These are phyloP conservation scores for Ambrosia hybrid DNA, from an alignment of 140 eudicot species.

Conservation along the genomic window DNA sequence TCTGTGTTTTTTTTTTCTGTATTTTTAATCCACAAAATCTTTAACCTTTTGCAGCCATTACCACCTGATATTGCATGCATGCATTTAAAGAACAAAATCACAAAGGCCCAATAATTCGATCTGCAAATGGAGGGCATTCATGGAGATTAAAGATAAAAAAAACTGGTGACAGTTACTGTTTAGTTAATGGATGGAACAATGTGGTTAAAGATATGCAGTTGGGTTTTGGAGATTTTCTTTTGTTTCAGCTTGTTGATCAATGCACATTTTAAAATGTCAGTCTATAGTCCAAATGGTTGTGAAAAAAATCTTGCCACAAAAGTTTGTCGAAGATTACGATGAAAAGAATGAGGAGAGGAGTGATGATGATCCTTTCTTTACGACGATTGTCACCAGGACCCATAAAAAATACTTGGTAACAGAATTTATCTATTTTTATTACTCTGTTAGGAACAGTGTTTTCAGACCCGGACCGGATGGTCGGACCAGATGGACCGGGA, in stretches of 20 bases:
- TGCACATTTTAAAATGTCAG: conserved; percentile 18
- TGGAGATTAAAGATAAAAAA: conserved; percentile 20
- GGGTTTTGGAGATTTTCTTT: conserved; percentile 32
- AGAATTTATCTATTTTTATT: not conserved
- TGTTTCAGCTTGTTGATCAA: conserved; percentile 23
- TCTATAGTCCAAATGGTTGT: conserved; percentile 32
- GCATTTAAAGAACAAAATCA: conserved; percentile 19
- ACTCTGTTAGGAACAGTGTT: no score
- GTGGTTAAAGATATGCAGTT: conserved; percentile 26
- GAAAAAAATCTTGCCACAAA: conserved; percentile 3
- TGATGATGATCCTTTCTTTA: conserved; percentile 23
- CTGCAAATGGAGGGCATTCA: conserved; percentile 23
- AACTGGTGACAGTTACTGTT: conserved; percentile 17
- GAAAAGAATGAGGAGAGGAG: not conserved
- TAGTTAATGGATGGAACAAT: conserved; percentile 24
- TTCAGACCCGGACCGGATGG: no score
- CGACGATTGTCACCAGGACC: not conserved
- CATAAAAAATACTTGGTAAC: conserved; percentile 18
- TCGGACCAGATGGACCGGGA: no score
- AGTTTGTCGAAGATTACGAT: not conserved
- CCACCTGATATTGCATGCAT: conserved; percentile 26
- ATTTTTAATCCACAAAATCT: not conserved
- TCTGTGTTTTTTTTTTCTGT: not conserved
- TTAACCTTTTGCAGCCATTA: conserved; percentile 31
- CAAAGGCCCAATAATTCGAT: not conserved